These are phyloP conservation scores for Hanseniaspora lachancei DNA, from an alignment of 805 yeast species.

Conservation along the genomic window DNA sequence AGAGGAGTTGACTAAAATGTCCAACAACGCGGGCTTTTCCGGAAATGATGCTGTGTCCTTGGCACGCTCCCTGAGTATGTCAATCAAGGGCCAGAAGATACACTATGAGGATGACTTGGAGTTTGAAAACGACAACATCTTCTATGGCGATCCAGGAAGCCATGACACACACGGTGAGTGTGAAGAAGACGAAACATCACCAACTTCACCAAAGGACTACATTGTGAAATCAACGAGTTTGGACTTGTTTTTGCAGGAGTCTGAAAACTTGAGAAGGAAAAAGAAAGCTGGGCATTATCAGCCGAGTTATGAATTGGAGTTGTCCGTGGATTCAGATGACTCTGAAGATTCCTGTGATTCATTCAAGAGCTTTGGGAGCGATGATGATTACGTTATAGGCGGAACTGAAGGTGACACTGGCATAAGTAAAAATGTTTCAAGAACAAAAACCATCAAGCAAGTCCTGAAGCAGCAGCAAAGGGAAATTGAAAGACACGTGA, in stretches of 20 bases:
- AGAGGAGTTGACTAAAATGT: conserved; percentile 57
- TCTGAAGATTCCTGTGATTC: neutral
- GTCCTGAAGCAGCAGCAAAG: conserved; percentile 3
- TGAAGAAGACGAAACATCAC: neutral
- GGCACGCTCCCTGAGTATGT: conserved; percentile 65
- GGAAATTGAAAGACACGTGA: conserved; percentile 7
- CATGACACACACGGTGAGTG: neutral
- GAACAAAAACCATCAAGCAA: conserved; percentile 11
- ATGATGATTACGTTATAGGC: conserved; percentile 10
- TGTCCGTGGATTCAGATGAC: neutral
- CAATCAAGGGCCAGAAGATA: conserved; percentile 28
- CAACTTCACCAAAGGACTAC: conserved; percentile 5
- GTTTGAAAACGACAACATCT: conserved; percentile 13
- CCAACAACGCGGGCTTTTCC: conserved; percentile 65
- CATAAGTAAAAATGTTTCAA: neutral
- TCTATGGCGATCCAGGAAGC: neutral
- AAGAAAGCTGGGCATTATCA: conserved; percentile 3
- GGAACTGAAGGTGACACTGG: neutral
- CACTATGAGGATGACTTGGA: conserved; percentile 10
- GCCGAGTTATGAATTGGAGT: conserved; percentile 10
- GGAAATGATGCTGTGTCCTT: conserved; percentile 71
- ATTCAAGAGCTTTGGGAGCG: neutral
- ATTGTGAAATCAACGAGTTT: neutral
- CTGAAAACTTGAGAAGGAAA: neutral
- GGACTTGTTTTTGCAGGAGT: neutral